These are phyloP conservation scores for Tranzscheliella williamsii DNA, from an alignment of 1,284 basidiomycete genomes.

Conservation along the genomic window DNA sequence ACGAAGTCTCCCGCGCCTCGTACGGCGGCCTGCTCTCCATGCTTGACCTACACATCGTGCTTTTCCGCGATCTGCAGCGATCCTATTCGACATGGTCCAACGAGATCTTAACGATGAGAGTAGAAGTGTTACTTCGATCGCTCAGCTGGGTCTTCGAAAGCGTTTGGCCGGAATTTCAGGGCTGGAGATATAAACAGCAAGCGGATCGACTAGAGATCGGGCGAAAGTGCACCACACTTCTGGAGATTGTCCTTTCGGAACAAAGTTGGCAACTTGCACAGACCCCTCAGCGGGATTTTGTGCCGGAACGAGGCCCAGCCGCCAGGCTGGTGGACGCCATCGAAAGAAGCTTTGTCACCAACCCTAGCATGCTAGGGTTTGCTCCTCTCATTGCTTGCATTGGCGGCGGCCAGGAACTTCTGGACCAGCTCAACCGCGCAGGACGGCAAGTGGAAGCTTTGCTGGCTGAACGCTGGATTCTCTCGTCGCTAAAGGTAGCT, in stretches of 20 bases:
- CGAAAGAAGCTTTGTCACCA: constrained; percentile 70
- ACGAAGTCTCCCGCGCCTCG: constrained; percentile 73
- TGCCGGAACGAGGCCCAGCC: constrained; percentile 11
- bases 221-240: constrained; percentile 70
- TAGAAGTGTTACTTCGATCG: constrained; percentile 77
- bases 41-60: constrained; percentile 73
- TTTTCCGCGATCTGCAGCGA: constrained; percentile 74
- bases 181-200: constrained; percentile 78
- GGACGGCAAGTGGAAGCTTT: constrained; percentile 73
- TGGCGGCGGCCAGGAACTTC: constrained; percentile 68
- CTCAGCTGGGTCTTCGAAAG: constrained; percentile 77
- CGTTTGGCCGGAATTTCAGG: constrained; percentile 79
- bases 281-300: constrained; percentile 52
- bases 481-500: constrained; percentile 70
- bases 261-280: constrained; percentile 15
- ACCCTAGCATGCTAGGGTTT: constrained; percentile 74
- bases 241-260: constrained; percentile 70
- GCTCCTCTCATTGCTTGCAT: constrained; percentile 74
- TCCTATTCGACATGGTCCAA: constrained; percentile 66
- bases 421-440: constrained; percentile 68
- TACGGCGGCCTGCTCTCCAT: constrained; percentile 79
- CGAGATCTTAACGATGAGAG: constrained; percentile 71
- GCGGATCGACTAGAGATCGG: constrained; percentile 81
- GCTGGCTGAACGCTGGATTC: constrained; percentile 71
- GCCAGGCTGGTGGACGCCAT: constrained; percentile 64